Base-by-base conservation (phyloP, 345 rosid species). In the Arabidopsis suecica region DNA sequence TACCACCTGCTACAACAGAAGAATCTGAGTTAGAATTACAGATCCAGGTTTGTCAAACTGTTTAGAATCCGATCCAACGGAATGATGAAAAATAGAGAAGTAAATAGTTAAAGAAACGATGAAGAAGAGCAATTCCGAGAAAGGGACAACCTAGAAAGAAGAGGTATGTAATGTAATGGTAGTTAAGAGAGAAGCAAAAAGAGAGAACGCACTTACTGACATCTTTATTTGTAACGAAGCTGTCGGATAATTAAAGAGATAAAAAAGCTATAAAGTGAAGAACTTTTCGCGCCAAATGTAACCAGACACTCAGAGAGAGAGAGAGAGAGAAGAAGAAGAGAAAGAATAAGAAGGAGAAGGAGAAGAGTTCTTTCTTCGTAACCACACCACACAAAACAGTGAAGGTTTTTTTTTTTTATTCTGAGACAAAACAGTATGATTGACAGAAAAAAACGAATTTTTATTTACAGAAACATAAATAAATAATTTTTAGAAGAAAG, bases 121-220 rank as follows among this genome's bases (percentile, higher is more conserved):
- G 25, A 40, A 48, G 34, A 40, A 48, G 32, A 51, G 23, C 14
- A 64, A 65, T 33, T 33, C 45, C 6, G 1, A 76, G 75, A 76
- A 50, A 69, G 74, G 18, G 73, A 68, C 79, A 64, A 44, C 33
- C 13, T 13, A 56, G 73, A 56, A 69, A 56, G 73, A 56, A 69
- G 8, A 41, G 44, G 38, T 45, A 34, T 30, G 25, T 76, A 61
- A 61, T 28, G 32, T 28, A 28, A 28, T 16, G 18, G 18, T 16
- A 16, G 18, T 42, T 75, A 61, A 60, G 74, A 61, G 64, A 61
- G 3, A 66, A 48, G 37, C 60, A 56, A 55, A 74, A 74, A 66
- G 55, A 32, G 71, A 69, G 75, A 78, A 72, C 58, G 34, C 69
- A 78, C 81, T 78, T 78, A 78, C 81, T 78, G 81, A 73, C 81